Percentiles rank a stretch among this genome's conserved stretches.
Conservation (phyloP, 371 early-diverging fungal genomes). For the Nematocida displodere region DNA sequence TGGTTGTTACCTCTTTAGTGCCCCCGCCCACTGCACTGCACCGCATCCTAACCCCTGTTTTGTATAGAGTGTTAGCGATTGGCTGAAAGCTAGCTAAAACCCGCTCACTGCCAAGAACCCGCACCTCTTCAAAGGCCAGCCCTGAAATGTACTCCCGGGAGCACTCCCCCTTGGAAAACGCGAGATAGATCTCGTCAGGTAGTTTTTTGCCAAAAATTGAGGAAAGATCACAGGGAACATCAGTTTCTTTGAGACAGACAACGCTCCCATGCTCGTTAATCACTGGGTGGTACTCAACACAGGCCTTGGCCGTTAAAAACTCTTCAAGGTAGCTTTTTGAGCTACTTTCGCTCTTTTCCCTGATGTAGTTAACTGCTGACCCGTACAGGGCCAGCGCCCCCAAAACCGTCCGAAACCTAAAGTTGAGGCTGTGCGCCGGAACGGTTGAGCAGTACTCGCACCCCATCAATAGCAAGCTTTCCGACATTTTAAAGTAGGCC, state of each 20-base stretch:
- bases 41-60: background rate
- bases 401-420: conserved; percentile 17
- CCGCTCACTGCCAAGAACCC: background rate
- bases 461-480: conserved; percentile 49
- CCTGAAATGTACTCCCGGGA: conserved; percentile 26
- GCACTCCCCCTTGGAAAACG: background rate
- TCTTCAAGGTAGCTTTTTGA: conserved; percentile 18
- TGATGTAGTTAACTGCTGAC: background rate
- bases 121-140: conserved; percentile 1
- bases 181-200: background rate
- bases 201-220: conserved; percentile 54
- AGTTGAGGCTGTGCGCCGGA: conserved; percentile 50
- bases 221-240: conserved; percentile 45
- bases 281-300: conserved; percentile 55
- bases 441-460: conserved; percentile 64
- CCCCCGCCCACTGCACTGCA: background rate
- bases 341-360: background rate
- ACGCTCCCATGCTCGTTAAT: conserved; percentile 56
- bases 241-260: conserved; percentile 3
- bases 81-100: background rate
- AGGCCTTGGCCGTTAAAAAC: conserved; percentile 28
- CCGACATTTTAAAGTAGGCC: background rate
- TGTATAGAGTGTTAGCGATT: background rate
- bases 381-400: conserved; percentile 16
- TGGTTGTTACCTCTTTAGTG: background rate